Evolutionary conservation across 805 yeast species (phyloP).

Genomic region (Saturnispora sekii): DNA sequence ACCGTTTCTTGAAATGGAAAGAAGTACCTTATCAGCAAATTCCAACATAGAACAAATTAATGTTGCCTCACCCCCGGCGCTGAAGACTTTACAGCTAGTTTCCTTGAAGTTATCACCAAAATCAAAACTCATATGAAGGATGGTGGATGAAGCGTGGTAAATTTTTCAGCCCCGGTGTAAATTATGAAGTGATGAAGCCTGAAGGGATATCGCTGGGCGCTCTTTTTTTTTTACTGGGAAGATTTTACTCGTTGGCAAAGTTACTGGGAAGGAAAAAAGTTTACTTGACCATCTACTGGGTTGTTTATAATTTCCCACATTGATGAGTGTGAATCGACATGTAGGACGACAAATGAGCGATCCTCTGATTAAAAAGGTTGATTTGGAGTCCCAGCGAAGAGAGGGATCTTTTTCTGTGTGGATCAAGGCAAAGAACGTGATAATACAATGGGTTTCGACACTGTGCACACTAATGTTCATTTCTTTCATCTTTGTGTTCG

Average conservation of each 20-base stretch:
- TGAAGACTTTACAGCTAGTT: background rate
- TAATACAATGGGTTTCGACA: background rate
- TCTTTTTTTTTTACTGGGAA: too few species aligned
- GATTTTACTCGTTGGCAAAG: too few species aligned
- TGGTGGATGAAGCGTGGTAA: background rate
- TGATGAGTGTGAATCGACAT: too few species aligned
- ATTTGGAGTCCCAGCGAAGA: constrained; percentile 1
- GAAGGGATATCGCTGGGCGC: too few species aligned
- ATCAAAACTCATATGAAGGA: background rate
- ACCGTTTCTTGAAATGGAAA: constrained; percentile 35
- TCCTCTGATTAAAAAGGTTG: constrained; percentile 2
- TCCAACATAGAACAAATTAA: constrained; percentile 21
- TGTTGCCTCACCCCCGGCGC: background rate
- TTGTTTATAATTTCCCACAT: too few species aligned
- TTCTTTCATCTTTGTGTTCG: constrained; percentile 6
- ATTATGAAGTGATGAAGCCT: background rate
- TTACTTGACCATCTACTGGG: background rate
- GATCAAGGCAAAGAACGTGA: background rate
- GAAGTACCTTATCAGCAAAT: constrained; percentile 31
- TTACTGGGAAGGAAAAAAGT: too few species aligned
- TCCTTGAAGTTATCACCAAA: constrained; percentile 5
- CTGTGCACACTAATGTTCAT: constrained; percentile 9
- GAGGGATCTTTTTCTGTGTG: too few species aligned
- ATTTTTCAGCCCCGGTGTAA: background rate
- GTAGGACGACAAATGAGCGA: too few species aligned